Conservation (phyloP, 1,284 basidiomycete genomes). For the Termitomyces sp. region DNA sequence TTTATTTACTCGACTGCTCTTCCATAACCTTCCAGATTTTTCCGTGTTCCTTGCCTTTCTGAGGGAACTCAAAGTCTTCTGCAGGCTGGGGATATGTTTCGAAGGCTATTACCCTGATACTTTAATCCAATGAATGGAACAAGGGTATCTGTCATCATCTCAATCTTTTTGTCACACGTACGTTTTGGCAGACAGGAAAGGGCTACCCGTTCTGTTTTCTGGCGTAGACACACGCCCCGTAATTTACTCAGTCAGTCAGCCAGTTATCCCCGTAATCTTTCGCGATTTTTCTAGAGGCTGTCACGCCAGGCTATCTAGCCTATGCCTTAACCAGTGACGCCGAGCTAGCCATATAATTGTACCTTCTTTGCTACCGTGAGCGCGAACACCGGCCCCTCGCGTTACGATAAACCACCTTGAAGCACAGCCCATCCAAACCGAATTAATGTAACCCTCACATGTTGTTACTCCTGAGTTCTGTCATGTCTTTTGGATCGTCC, state of each 20-base stretch:
- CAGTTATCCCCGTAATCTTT: neutral
- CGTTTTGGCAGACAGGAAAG: neutral
- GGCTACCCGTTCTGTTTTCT: too few species aligned
- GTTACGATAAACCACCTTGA: neutral
- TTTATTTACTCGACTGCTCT: slow-evolving; percentile 28
- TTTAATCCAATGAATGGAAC: neutral
- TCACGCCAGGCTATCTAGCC: neutral
- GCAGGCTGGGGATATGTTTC: neutral
- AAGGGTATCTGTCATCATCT: neutral
- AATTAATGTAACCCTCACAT: neutral
- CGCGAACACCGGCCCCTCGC: neutral
- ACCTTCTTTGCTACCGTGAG: neutral
- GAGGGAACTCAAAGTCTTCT: slow-evolving; percentile 23
- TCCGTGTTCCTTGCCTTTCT: slow-evolving; percentile 21
- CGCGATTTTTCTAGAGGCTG: neutral
- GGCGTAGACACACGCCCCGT: too few species aligned
- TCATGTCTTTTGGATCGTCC: neutral
- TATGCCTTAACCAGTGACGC: neutral
- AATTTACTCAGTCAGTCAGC: too few species aligned
- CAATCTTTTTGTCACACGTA: neutral
- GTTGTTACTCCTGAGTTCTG: neutral
- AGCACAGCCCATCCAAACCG: neutral
- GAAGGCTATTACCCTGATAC: neutral
- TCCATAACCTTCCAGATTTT: slow-evolving; percentile 33
- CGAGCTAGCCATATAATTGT: neutral